Conservation (phyloP, 257 asterid genomes). For the Oldenlandia corymbosa region DNA sequence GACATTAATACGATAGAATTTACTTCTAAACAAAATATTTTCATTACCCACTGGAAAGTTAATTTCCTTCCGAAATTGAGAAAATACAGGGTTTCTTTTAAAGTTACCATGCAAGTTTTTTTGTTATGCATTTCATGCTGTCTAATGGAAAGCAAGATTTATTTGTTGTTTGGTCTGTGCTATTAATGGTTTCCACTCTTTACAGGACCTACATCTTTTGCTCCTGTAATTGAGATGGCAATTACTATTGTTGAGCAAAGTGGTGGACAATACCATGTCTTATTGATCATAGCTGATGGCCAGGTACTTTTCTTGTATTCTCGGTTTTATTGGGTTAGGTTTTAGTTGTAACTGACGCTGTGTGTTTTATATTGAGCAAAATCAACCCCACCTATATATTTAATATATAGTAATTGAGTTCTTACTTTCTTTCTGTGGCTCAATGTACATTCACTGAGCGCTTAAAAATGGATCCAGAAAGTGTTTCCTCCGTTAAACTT, state of each 20-base stretch:
- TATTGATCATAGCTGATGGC: constrained; percentile 85
- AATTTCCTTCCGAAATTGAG: neutral
- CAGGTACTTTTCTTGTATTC: constrained; percentile 41
- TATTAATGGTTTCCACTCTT: constrained; percentile 5
- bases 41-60: neutral
- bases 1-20: too few species aligned
- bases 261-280: constrained; percentile 88
- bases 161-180: neutral
- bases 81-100: neutral
- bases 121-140: too few species aligned
- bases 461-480: too few species aligned
- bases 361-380: too few species aligned
- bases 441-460: too few species aligned
- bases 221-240: constrained; percentile 84
- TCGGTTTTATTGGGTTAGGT: neutral
- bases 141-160: too few species aligned
- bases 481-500: too few species aligned
- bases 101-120: too few species aligned
- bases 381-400: too few species aligned
- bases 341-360: too few species aligned
- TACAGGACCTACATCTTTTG: constrained; percentile 92
- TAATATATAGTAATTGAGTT: too few species aligned
- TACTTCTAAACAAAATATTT: too few species aligned
- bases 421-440: neutral
- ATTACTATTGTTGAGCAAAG: constrained; percentile 84